These are phyloP conservation scores for Auriscalpium orientale DNA, from an alignment of 768 basidiomycete species.

Conservation along the genomic window DNA sequence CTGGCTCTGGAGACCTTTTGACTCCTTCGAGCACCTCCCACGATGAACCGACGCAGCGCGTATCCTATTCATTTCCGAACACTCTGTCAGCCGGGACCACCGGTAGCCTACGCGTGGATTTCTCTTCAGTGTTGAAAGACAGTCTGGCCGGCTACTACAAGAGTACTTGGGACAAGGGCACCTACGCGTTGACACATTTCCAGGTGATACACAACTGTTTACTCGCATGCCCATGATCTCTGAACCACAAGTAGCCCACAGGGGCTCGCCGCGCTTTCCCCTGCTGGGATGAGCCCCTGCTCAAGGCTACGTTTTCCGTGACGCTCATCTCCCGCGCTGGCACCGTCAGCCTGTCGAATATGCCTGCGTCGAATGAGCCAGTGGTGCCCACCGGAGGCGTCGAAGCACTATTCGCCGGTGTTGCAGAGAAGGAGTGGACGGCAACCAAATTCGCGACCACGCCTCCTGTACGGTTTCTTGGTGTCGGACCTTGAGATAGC, in stretches of 20 bases:
- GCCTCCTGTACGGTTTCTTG: conserved; percentile 44
- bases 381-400: conserved; percentile 26
- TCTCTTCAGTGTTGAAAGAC: conserved; percentile 56
- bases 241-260: conserved; percentile 48
- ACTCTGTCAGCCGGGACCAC: conserved; percentile 60
- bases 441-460: conserved; percentile 78
- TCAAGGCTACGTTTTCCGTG: conserved; percentile 77
- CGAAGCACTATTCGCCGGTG: conserved; percentile 11
- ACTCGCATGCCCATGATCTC: background rate
- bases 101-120: conserved; percentile 62
- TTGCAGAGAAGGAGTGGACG: conserved; percentile 55
- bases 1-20: conserved; percentile 39
- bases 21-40: conserved; percentile 39
- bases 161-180: conserved; percentile 58
- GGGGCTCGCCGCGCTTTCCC: conserved; percentile 78
- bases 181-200: conserved; percentile 87
- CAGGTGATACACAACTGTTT: conserved; percentile 37
- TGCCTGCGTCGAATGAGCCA: conserved; percentile 59
- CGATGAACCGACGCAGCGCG: conserved; percentile 59
- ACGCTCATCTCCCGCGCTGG: conserved; percentile 73
- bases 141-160: conserved; percentile 83
- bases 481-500: background rate
- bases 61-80: conserved; percentile 49
- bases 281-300: conserved; percentile 88
- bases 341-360: conserved; percentile 80